A percentile compares a stretch with the other conserved stretches of the same genome.
phyloP scores from a whole-genome alignment of 345 rosid genomes.

The Salix udensis region DNA sequence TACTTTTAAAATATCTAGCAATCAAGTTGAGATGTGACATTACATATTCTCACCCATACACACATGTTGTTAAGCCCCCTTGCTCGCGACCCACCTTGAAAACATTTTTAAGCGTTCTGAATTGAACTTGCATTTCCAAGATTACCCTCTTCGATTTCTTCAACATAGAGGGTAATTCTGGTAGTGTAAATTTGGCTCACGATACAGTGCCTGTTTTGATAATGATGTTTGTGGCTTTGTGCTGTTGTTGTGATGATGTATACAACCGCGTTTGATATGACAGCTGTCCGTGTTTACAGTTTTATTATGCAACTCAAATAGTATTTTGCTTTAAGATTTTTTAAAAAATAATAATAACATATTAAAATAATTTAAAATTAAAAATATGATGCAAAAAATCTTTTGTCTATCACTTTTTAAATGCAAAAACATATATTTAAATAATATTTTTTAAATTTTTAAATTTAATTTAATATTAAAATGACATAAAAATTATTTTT shows the following conservation, averaged over 20 bases:
- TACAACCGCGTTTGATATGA: constrained; percentile 23
- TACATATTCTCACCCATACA: background rate
- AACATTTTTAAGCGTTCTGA: background rate
- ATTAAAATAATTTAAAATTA: no score
- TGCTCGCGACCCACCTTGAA: background rate
- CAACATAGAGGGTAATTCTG: constrained; percentile 20
- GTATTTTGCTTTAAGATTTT: no score
- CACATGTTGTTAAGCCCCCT: background rate
- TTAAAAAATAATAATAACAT: no score
- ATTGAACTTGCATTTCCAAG: background rate
- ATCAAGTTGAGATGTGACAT: background rate
- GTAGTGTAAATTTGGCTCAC: constrained; percentile 12
- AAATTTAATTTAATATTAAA: no score
- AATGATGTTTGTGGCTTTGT: background rate
- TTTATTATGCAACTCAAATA: no score
- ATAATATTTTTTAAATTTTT: no score
- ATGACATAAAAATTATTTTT: no score
- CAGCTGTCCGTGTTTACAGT: constrained; percentile 27
- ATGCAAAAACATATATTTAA: no score
- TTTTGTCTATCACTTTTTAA: background rate
- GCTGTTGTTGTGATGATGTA: constrained; percentile 7
- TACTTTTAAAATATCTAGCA: background rate
- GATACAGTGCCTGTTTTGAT: background rate
- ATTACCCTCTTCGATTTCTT: constrained; percentile 2
- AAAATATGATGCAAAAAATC: no score